Evolutionary conservation across 31 red algal species (phyloP).

Genomic region (Bonnemaisonia californica): DNA sequence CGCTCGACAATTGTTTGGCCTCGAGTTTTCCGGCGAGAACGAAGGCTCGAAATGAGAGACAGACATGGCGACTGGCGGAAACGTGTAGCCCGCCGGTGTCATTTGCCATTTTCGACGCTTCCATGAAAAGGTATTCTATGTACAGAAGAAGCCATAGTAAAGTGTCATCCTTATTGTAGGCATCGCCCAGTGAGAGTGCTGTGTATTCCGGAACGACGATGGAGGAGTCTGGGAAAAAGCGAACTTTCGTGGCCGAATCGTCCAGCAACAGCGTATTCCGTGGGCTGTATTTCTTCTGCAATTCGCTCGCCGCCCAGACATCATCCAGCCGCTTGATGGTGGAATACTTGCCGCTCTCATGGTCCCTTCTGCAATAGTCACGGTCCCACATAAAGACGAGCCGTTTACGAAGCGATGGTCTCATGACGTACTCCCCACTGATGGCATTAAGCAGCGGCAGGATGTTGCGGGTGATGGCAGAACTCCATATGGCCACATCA

Average conservation of each 20-base stretch:
- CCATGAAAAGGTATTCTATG: conserved; percentile 56
- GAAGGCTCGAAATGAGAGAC: conserved; percentile 3
- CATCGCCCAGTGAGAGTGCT: neutral
- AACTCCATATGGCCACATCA: conserved; percentile 59
- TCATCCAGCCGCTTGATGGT: conserved; percentile 58
- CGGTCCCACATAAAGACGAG: conserved; percentile 30
- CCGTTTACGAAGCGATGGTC: conserved; percentile 5
- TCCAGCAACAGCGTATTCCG: conserved; percentile 71
- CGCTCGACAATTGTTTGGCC: neutral
- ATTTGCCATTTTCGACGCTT: neutral
- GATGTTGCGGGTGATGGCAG: conserved; percentile 32
- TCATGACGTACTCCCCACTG: conserved; percentile 12
- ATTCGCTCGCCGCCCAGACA: conserved; percentile 28
- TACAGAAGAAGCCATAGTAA: conserved; percentile 72
- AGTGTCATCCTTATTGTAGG: conserved; percentile 64
- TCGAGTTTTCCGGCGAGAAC: conserved; percentile 6
- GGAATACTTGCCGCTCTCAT: conserved; percentile 31
- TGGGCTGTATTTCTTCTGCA: conserved; percentile 14
- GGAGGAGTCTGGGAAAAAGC: conserved; percentile 37
- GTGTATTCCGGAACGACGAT: conserved; percentile 67
- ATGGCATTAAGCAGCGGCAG: conserved; percentile 20
- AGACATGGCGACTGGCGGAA: neutral
- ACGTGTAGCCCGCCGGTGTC: neutral
- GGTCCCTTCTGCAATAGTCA: conserved; percentile 2
- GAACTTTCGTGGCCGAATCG: conserved; percentile 60